Base-by-base conservation (phyloP, 305 asterid species). In the Fraxinus velutina region DNA sequence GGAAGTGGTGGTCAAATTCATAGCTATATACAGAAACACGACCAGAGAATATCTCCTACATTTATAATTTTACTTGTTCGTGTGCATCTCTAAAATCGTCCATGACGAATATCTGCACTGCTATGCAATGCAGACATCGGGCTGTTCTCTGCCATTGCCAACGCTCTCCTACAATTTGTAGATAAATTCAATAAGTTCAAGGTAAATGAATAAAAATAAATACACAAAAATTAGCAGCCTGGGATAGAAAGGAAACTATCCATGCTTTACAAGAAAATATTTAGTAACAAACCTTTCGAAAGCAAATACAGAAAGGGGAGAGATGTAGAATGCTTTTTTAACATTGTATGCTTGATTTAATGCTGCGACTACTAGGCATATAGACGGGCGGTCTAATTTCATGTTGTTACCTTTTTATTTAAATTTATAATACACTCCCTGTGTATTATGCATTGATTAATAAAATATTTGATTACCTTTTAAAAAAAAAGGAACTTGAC, bases 81-180 rank as follows among this genome's bases (percentile, higher is more conserved):
- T 92, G 97, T 55, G 98, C 97, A 80, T 80, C 88, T 84, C 88
- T 91, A 70, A 94, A 91, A 87, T 94, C 98, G 39, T 90, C 92
- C 92, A 87, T 86, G 86, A 13, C 97, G 97, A 76, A 92, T 89
- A 10, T 94, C 98, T 33, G 88, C 84, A 84, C 97, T 92, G 86
- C 86, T 88, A 79, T 88, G 93, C 91, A 94, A 85, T 29, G 92
- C 88, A 7, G 97, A 97, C 77, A 89, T 47, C n/a, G 93, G 91
- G 80, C 85, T 88, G 82, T 83, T 88, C 87, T 92, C 95, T 17
- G 91, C 87, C 79, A 89, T 21, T 34, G 98, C 98, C 85, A 34
- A 84, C 21, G 91, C 86, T 84, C 84, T 94, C 97, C 98, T 94
- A 81, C 37, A 87, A 55, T 84, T 85, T 80, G 66, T 76, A 80